These are phyloP conservation scores for Hypoxylon subgilvum DNA, from an alignment of 495 filamentous ascomycete species.

Conservation along the genomic window DNA sequence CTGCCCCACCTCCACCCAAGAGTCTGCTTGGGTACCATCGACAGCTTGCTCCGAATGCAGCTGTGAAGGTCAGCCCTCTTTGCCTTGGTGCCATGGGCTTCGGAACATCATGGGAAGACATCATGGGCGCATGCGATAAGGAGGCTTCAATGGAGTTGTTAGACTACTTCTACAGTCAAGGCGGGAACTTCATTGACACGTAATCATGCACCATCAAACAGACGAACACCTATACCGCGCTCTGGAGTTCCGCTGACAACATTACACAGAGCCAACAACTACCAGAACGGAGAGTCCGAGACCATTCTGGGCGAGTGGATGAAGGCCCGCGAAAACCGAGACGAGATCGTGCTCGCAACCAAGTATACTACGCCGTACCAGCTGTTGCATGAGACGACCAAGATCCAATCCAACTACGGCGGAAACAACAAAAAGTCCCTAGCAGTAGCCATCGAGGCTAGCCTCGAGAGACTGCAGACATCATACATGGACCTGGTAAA, in stretches of 20 bases:
- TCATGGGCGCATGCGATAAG: slow-evolving; percentile 59
- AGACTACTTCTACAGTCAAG: slow-evolving; percentile 59
- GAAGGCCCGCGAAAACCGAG: slow-evolving; percentile 52
- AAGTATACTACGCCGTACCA: slow-evolving; percentile 55
- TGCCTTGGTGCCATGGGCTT: slow-evolving; percentile 64
- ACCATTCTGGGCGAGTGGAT: slow-evolving; percentile 70
- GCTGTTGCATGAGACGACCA: slow-evolving; percentile 34
- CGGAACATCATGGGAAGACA: slow-evolving; percentile 50
- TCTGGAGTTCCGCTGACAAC: background rate
- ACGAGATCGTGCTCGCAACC: slow-evolving; percentile 66
- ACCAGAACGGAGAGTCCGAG: slow-evolving; percentile 65
- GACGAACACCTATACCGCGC: too few species aligned
- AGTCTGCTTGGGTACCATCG: slow-evolving; percentile 54
- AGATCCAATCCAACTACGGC: slow-evolving; percentile 55
- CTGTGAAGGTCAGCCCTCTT: slow-evolving; percentile 58
- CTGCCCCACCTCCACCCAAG: background rate
- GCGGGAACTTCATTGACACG: slow-evolving; percentile 73
- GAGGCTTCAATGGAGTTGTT: slow-evolving; percentile 61
- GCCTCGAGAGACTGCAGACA: slow-evolving; percentile 60
- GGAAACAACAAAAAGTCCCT: slow-evolving; percentile 62
- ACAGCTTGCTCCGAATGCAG: slow-evolving; percentile 58
- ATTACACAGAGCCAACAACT: slow-evolving; percentile 52
- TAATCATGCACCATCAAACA: background rate
- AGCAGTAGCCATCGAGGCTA: slow-evolving; percentile 50
- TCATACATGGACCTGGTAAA: slow-evolving; percentile 60